Conservation (phyloP, 139 green algal species). For the Picochlorum sp. region DNA sequence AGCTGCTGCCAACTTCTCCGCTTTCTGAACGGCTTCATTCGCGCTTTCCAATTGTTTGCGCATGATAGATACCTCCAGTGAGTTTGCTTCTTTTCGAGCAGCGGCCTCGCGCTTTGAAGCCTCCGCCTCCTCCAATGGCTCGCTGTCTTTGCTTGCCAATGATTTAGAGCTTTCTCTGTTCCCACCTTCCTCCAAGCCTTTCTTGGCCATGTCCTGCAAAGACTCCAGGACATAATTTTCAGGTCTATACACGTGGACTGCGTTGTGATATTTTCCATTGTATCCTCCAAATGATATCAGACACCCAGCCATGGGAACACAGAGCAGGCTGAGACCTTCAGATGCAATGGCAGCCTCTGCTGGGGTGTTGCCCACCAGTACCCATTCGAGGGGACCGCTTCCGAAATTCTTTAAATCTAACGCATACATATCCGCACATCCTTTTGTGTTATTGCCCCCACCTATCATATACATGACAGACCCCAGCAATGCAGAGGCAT, state of each 20-base stretch:
- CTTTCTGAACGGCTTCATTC: constrained; percentile 33
- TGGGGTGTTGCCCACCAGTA: constrained; percentile 29
- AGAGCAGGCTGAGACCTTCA: constrained; percentile 37
- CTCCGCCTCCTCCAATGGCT: constrained; percentile 17
- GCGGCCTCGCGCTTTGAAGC: constrained; percentile 26
- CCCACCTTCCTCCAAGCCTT: not conserved
- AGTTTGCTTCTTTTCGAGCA: constrained; percentile 49
- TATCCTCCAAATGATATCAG: constrained; percentile 69
- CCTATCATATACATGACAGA: constrained; percentile 75
- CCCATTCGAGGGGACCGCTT: constrained; percentile 10
- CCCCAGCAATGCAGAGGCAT: constrained; percentile 62
- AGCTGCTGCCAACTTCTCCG: constrained; percentile 18
- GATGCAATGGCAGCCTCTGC: constrained; percentile 29
- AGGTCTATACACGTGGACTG: constrained; percentile 41
- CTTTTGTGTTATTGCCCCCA: constrained; percentile 80
- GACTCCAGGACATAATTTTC: constrained; percentile 18
- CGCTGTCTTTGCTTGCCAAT: not conserved
- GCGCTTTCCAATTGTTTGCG: constrained; percentile 53
- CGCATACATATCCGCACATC: constrained; percentile 76
- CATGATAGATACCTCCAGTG: constrained; percentile 62
- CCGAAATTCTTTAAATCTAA: constrained; percentile 56
- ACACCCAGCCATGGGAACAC: constrained; percentile 30
- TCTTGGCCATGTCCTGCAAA: not conserved
- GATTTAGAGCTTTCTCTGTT: not conserved
- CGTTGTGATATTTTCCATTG: constrained; percentile 55